phyloP scores from a whole-genome alignment of 345 rosid species.

The Gossypium rotundifolium region DNA sequence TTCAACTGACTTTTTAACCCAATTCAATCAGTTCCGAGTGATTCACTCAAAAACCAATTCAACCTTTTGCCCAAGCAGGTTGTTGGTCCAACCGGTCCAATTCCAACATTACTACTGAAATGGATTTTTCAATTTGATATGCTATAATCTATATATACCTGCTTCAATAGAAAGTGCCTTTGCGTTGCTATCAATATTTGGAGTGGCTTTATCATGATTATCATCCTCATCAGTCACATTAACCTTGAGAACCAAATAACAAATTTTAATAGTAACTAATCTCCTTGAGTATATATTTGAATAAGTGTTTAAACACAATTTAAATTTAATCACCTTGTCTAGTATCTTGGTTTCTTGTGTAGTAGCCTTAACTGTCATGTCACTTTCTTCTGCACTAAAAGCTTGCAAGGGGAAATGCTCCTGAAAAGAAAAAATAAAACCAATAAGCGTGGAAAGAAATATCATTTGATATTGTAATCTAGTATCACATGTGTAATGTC shows the following conservation, averaged over 20 bases:
- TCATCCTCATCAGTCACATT: constrained; percentile 8
- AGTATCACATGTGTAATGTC: too few relatives aligned
- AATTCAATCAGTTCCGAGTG: too few relatives aligned
- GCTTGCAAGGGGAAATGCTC: constrained; percentile 5
- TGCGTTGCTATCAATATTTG: constrained; percentile 8
- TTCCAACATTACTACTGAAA: neutral
- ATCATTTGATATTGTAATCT: neutral
- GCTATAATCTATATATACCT: constrained; percentile 22
- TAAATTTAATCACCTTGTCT: constrained; percentile 18
- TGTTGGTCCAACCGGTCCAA: too few relatives aligned
- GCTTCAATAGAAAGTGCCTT: constrained; percentile 21
- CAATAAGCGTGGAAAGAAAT: neutral
- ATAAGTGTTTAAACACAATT: neutral
- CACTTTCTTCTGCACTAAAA: constrained; percentile 9
- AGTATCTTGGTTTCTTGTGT: neutral
- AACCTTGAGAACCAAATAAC: constrained; percentile 18
- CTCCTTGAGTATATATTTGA: neutral
- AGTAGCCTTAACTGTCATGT: neutral
- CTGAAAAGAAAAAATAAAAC: constrained; percentile 8
- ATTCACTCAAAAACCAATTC: too few relatives aligned
- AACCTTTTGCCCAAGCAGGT: too few relatives aligned
- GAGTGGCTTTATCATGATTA: constrained; percentile 21
- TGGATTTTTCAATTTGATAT: constrained; percentile 1
- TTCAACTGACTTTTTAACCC: too few relatives aligned
- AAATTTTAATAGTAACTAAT: neutral